phyloP scores from a whole-genome alignment of 2,329 filamentous ascomycete genomes.

The Trichoderma sp. region DNA sequence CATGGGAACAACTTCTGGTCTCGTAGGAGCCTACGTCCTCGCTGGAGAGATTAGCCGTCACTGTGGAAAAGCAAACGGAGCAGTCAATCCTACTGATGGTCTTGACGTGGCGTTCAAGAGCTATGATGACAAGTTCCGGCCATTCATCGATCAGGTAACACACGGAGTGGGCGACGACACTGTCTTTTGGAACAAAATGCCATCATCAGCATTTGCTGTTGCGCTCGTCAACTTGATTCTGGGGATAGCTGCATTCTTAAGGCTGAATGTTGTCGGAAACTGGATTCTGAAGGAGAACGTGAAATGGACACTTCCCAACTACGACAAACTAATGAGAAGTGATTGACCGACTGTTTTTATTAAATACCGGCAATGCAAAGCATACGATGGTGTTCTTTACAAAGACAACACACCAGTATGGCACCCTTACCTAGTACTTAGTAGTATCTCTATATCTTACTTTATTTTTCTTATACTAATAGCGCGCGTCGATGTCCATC shows the following conservation, averaged over 20 bases:
- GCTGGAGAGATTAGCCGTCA: constrained; percentile 41
- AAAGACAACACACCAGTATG: background rate
- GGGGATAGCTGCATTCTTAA: background rate
- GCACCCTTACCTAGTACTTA: background rate
- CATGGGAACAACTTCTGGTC: constrained; percentile 44
- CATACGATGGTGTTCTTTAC: background rate
- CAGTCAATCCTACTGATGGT: constrained; percentile 22
- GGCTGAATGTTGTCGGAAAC: background rate
- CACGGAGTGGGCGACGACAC: background rate
- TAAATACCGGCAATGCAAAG: background rate
- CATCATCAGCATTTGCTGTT: background rate
- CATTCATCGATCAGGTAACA: constrained; percentile 31
- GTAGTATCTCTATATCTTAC: background rate
- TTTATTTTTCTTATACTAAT: background rate
- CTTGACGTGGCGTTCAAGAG: constrained; percentile 32
- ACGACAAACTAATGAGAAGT: background rate
- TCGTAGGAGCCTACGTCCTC: constrained; percentile 49
- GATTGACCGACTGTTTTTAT: background rate
- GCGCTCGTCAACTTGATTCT: background rate
- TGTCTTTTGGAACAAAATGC: constrained; percentile 2
- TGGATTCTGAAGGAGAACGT: background rate
- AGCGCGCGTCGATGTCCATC: accelerated
- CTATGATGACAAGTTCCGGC: constrained; percentile 42
- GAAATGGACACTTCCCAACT: background rate
- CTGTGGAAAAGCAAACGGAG: background rate